Percentiles rank a stretch among this genome's conserved stretches.
phyloP scores from a whole-genome alignment of 2,329 filamentous ascomycete genomes.

The Escovopsis weberi region DNA sequence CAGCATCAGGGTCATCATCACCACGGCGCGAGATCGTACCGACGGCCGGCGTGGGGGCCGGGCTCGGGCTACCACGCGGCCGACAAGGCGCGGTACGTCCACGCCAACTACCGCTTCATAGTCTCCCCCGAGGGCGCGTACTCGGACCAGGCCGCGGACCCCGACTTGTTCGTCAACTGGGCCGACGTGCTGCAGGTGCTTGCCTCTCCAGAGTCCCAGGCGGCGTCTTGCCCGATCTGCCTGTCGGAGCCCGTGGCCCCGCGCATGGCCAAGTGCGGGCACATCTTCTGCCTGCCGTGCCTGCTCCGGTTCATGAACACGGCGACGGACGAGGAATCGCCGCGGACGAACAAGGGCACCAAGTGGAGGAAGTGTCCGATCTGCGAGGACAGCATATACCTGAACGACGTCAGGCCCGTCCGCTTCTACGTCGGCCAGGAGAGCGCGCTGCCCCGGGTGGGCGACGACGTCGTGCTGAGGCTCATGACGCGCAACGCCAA shows the following conservation, averaged over 20 bases:
- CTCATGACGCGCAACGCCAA: constrained; percentile 68
- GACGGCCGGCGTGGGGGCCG: constrained; percentile 65
- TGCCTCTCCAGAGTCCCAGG: constrained; percentile 78
- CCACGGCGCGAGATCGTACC: constrained; percentile 40
- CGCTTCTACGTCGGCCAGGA: constrained; percentile 88
- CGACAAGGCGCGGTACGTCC: constrained; percentile 81
- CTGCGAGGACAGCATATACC: constrained; percentile 84
- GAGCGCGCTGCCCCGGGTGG: constrained; percentile 61
- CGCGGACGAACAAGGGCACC: constrained; percentile 50
- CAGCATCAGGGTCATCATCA: too few relatives aligned
- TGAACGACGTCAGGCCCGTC: constrained; percentile 79
- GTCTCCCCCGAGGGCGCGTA: constrained; percentile 75
- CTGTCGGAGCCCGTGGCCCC: constrained; percentile 84
- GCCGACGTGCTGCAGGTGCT: constrained; percentile 79
- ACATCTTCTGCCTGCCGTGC: constrained; percentile 92
- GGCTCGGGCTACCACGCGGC: constrained; percentile 81
- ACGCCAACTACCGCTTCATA: constrained; percentile 95
- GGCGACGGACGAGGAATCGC: constrained; percentile 51
- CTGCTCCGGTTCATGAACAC: constrained; percentile 93
- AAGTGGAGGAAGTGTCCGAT: constrained; percentile 94
- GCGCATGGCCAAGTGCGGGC: constrained; percentile 91
- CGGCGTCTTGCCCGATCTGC: constrained; percentile 85
- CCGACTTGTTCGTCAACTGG: constrained; percentile 87
- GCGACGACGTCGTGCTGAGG: constrained; percentile 78
- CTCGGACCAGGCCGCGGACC: constrained; percentile 63